Base-by-base conservation (phyloP, 2,329 filamentous ascomycete genomes). In the Neophaeococcomyces aloes region DNA sequence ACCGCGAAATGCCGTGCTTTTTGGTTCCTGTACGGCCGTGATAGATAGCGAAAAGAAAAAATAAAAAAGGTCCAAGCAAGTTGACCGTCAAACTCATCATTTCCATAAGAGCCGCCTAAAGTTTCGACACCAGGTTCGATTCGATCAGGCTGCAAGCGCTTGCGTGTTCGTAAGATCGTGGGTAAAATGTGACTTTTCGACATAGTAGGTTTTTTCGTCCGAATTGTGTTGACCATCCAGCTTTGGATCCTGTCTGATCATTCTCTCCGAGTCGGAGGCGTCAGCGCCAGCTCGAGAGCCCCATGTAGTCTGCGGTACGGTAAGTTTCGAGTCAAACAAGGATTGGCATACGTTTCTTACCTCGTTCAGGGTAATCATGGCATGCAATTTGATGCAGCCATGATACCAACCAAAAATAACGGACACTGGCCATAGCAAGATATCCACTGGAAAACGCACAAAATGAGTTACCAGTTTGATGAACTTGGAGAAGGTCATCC, bases 401-500 rank as follows among this genome's bases (percentile, higher is more conserved):
- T 96, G 89, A 56, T 93, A 83, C 65, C 91, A 95, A 39, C 89
- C 89, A 65, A 95, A 96, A 11, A 86, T 50, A 55, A 95, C 78
- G 30, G 87, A 94, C n/a, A 89, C 71, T 1, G 86, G 86, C 39
- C 94, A 70, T 58, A 84, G 83, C 32, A 84, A 59, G 50, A 94
- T 66, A 61, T 95, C 89, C 54, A 75, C 75, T 3, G 89, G 87
- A 63, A 93, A 84, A 52, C 84, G 81, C 56, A 82, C 73, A 65
- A 94, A 91, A 56, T 95, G 79, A 7, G 85, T 87, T 56, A 91
- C 68, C 43, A 95, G 72, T 71, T 95, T 95, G 66, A 95, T 79
- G 45, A 86, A 82, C 68, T 95, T 95, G 63, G 83, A 88, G 61
- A 87, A 85, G 53, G 86, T 79, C 76, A 88, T 86, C 73, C 84